Conservation (phyloP, 495 filamentous ascomycete genomes). For the Lasiosphaeria miniovina region DNA sequence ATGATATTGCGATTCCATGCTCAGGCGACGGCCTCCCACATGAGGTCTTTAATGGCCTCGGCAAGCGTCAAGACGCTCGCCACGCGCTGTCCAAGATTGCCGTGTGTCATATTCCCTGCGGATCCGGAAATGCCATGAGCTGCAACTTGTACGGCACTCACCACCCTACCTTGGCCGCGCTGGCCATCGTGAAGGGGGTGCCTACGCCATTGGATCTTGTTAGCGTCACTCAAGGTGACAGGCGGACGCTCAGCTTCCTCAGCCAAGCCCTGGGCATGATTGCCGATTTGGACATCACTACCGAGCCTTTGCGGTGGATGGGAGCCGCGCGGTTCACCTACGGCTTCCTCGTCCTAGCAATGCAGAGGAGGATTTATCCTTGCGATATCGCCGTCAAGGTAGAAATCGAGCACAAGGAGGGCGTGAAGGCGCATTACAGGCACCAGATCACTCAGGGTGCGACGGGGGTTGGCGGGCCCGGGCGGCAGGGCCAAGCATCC, state of each 20-base stretch:
- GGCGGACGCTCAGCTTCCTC: constrained; percentile 77
- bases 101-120: constrained; percentile 85
- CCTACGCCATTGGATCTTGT: constrained; percentile 78
- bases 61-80: constrained; percentile 67
- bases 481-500: constrained; percentile 7
- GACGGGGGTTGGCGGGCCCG: constrained; percentile 20
- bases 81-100: constrained; percentile 76
- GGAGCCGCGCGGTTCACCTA: constrained; percentile 79
- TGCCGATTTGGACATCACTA: constrained; percentile 83
- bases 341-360: constrained; percentile 70
- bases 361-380: constrained; percentile 73
- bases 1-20: constrained; percentile 81
- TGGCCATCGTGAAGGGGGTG: constrained; percentile 82
- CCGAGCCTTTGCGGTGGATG: constrained; percentile 91
- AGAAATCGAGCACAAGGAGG: constrained; percentile 71
- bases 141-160: constrained; percentile 84
- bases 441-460: constrained; percentile 8
- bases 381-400: constrained; percentile 84
- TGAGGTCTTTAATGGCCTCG: constrained; percentile 93
- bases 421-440: constrained; percentile 70
- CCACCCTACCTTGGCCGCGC: constrained; percentile 68
- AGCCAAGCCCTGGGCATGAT: constrained; percentile 89
- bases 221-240: constrained; percentile 77
- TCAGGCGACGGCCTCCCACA: constrained; percentile 91
- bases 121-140: constrained; percentile 90